Base-by-base conservation (phyloP, 805 yeast species). In the Yamadazyma phyllophila region DNA sequence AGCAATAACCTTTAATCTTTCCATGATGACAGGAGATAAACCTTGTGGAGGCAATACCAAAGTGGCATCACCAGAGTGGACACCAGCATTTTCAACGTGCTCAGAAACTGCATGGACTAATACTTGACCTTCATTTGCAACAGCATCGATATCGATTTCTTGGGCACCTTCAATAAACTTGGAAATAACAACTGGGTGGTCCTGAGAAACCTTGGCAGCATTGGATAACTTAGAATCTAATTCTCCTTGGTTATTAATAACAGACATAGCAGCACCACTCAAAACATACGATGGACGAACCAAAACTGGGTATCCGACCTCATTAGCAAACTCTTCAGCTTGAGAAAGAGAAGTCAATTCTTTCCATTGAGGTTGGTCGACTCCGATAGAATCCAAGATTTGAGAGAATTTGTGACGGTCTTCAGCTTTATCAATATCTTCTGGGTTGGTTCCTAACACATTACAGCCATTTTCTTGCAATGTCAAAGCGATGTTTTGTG, bases 81-180 rank as follows among this genome's bases (percentile, higher is more conserved):
- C 97, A 80, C 99, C 99, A 24, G 99, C 99, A 63, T 92, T 92
- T 74, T 92, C 99, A 55, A 94, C 97, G 66, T 92, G 99, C 71
- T 94, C 98, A 45, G 97, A 89, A 48, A 92, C 97, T 63, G 90
- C 98, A 66, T 92, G 98, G 90, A 92, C 88, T 57, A 94, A 80
- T 71, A 92, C 77, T 67, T 90, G 82, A 69, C 99, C 99, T 61
- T 92, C 88, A 65, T 80, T 81, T 35, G 99, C 98, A 61, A 92
- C 98, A 40, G 97, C 98, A 66, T 92, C 99, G 94, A 92, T 91
- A 71, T 92, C 99, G 61, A 92, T 92, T 73, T 92, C 99, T 75
- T 92, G 88, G 36, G 98, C 97, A 53, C 88, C 85, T 74, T 92
- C 97, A 60, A 94, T 90, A 73, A 88, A 92, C 73, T 92, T 92